Base-by-base conservation (phyloP, 2,329 filamentous ascomycete species). In the Myrmaecium sp. region DNA sequence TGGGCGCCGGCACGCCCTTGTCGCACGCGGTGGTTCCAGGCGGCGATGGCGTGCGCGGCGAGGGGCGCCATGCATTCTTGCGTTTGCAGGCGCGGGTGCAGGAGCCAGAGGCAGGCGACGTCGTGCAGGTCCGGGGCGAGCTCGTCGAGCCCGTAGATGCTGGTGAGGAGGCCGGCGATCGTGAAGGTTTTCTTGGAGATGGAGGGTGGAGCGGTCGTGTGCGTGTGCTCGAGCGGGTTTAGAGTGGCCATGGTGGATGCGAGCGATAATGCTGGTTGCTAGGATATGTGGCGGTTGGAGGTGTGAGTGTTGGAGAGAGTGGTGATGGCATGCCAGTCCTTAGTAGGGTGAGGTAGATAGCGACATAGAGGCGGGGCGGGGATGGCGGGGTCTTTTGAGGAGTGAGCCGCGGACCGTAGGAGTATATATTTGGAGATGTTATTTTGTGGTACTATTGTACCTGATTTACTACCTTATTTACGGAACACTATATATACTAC, bases 61-160 rank as follows among this genome's bases (percentile, higher is more conserved):
- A 89, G 66, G 15, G 69, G 69, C 1, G 62, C 60, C 84, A 95
- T 94, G 34, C 66, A 66, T 29, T 69, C 68, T 44, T 78, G 73
- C 0, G 60, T 69, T 28, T 74, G 64, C 1, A 76, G 62, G 14
- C 89, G 70, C 3, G 80, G 80, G 46, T 95, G 83, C 11, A 94
- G 67, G 8, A 95, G 71, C 81, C 84, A 94, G n/a, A 95, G 66
- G 41, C 78, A 80, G 14, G 82, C 73, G 18, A 92, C 57, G 17
- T 60, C 54, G 4, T 48, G 50, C 3, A 63, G 56, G 9, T 62
- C 52, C 0, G 58, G 28, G 2, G 70, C 58, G 1, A 93, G 62
- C 44, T 93, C 80, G 16, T 71, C 56, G 2, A 93, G 66, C 11
- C 86, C 84, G 51, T 84, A 84, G 31, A 93, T 63, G 32, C 80